A percentile compares a stretch with the other conserved stretches of the same genome.
phyloP scores from a whole-genome alignment of 345 rosid species.

The Murraya koenigii region DNA sequence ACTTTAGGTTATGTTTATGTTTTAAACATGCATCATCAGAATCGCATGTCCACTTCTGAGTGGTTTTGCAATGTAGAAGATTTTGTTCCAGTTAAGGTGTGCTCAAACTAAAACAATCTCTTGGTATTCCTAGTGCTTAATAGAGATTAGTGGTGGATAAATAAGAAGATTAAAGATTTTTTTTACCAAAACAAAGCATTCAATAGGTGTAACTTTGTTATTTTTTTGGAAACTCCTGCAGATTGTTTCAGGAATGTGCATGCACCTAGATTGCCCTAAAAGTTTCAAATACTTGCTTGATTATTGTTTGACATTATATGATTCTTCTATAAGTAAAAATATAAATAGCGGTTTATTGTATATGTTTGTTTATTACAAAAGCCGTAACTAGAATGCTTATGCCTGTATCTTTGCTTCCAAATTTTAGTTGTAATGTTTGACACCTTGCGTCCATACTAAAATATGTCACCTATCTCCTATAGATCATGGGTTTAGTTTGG shows the following conservation, averaged over 20 bases:
- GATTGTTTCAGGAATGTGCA: neutral
- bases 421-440: neutral
- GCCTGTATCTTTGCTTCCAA: neutral
- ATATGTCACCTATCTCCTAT: neutral
- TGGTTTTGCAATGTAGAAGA: neutral
- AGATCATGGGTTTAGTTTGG: neutral
- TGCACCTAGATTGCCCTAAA: neutral
- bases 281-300: neutral
- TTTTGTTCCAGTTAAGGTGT: neutral
- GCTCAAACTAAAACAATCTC: neutral
- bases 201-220: neutral
- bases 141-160: neutral
- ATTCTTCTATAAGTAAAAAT: neutral
- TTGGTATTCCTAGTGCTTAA: neutral
- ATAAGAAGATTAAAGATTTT: neutral
- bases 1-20: conserved; percentile 1
- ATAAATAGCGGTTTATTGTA: neutral
- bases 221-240: neutral
- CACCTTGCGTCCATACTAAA: neutral
- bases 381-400: neutral
- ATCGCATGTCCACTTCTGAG: neutral
- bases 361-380: neutral
- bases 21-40: neutral
- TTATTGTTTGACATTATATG: neutral
- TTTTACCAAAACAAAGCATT: no score